phyloP scores from a whole-genome alignment of 1,284 basidiomycete genomes.

The Cerrena zonata region DNA sequence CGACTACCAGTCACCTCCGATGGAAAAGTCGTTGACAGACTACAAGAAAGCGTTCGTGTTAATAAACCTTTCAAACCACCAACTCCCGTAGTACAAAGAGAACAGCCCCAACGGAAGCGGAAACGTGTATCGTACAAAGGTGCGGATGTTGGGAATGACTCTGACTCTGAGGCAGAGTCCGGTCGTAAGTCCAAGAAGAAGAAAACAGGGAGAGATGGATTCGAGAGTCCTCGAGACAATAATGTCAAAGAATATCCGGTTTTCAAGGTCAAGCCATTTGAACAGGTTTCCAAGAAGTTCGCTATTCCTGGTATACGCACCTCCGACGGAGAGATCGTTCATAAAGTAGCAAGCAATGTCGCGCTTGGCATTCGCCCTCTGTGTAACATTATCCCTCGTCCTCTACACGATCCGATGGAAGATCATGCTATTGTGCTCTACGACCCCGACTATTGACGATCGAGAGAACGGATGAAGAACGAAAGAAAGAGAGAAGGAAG shows the following conservation, averaged over 20 bases:
- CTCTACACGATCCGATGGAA: constrained; percentile 93
- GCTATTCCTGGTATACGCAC: constrained; percentile 84
- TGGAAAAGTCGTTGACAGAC: constrained; percentile 57
- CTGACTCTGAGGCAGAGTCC: constrained; percentile 44
- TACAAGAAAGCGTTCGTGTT: constrained; percentile 64
- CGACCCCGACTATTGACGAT: constrained; percentile 92
- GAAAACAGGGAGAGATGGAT: constrained; percentile 46
- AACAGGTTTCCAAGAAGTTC: constrained; percentile 64
- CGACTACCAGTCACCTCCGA: constrained; percentile 65
- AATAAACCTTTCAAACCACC: constrained; percentile 81
- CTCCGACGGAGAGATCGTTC: constrained; percentile 70
- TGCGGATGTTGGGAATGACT: constrained; percentile 45
- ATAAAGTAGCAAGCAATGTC: constrained; percentile 60
- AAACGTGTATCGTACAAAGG: constrained; percentile 80
- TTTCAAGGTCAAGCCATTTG: constrained; percentile 78
- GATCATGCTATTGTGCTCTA: constrained; percentile 97
- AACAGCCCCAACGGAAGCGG: constrained; percentile 70
- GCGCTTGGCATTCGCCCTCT: constrained; percentile 85
- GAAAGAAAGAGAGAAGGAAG: constrained; percentile 64
- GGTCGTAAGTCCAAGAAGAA: constrained; percentile 54
- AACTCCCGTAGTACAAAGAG: constrained; percentile 45
- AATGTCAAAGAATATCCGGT: constrained; percentile 75
- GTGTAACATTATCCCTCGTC: constrained; percentile 81
- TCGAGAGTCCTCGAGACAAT: constrained; percentile 31
- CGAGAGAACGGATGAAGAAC: constrained; percentile 81